Evolutionary conservation across 1,284 basidiomycete genomes (phyloP).

Genomic region (Pholiota adiposa): DNA sequence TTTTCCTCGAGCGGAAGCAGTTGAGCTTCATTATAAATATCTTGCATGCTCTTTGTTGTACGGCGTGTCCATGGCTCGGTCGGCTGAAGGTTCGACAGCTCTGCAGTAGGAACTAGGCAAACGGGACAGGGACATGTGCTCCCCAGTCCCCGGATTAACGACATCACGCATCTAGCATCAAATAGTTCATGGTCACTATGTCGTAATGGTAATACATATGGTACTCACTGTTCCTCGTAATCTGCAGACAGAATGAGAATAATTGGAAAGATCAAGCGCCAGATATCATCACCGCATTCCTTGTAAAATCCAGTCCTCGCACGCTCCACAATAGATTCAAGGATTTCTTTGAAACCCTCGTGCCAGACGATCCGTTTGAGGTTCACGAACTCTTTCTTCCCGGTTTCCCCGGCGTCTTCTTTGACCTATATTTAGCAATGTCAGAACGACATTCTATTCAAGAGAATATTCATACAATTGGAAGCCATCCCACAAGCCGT

Average conservation of each 20-base stretch:
- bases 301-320: slow-evolving; percentile 28
- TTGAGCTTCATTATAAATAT: too few species aligned
- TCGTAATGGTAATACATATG: not conserved
- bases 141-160: slow-evolving; percentile 20
- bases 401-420: slow-evolving; percentile 21
- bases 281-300: slow-evolving; percentile 16
- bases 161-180: slow-evolving; percentile 33
- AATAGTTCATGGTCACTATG: not conserved
- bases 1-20: too few species aligned
- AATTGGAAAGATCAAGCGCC: slow-evolving; percentile 29
- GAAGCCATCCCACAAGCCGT: slow-evolving; percentile 46
- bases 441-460: not conserved
- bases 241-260: slow-evolving; percentile 41
- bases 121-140: slow-evolving; percentile 16
- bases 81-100: not conserved
- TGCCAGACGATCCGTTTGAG: slow-evolving; percentile 43
- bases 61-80: too few species aligned
- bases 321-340: slow-evolving; percentile 21
- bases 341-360: not conserved
- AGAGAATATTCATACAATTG: slow-evolving; percentile 36
- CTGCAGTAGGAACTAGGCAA: slow-evolving; percentile 17
- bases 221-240: slow-evolving; percentile 42
- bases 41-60: too few species aligned
- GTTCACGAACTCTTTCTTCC: slow-evolving; percentile 31
- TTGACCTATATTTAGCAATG: not conserved